phyloP scores from a whole-genome alignment of 805 yeast species.

The Candida silvicultrix region DNA sequence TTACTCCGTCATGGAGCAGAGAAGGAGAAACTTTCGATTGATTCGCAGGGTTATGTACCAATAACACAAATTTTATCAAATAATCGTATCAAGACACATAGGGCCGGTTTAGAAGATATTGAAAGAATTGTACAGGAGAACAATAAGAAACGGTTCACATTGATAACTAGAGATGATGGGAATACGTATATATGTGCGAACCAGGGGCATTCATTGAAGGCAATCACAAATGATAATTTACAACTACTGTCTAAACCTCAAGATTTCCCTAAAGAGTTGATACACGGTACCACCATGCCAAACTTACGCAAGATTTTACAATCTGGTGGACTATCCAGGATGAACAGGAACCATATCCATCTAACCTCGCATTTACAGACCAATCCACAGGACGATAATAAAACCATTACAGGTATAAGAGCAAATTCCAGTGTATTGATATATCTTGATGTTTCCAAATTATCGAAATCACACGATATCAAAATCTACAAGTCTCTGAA shows the following conservation, averaged over 20 bases:
- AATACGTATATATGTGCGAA: constrained; percentile 63
- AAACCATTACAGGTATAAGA: constrained; percentile 72
- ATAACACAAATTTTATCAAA: constrained; percentile 48
- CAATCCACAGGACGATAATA: constrained; percentile 22
- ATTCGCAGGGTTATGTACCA: constrained; percentile 58
- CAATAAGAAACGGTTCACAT: constrained; percentile 63
- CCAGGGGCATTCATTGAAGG: constrained; percentile 79
- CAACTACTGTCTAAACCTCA: constrained; percentile 27
- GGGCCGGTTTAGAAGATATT: constrained; percentile 53
- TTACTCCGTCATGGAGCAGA: constrained; percentile 83
- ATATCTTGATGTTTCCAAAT: constrained; percentile 48
- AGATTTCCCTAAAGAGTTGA: constrained; percentile 45
- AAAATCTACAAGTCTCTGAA: constrained; percentile 62
- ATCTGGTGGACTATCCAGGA: constrained; percentile 52
- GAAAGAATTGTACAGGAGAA: constrained; percentile 54
- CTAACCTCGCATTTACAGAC: constrained; percentile 58
- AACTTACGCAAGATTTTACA: constrained; percentile 42
- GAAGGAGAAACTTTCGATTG: constrained; percentile 59
- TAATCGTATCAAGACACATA: constrained; percentile 49
- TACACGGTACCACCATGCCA: constrained; percentile 71
- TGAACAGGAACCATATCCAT: constrained; percentile 84
- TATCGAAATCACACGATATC: constrained; percentile 34
- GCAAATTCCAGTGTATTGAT: constrained; percentile 47
- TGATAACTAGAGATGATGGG: constrained; percentile 27
- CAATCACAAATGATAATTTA: constrained; percentile 36